Evolutionary conservation across 2,329 filamentous ascomycete species (phyloP).

Genomic region (Calonectria pseudoreteaudii): DNA sequence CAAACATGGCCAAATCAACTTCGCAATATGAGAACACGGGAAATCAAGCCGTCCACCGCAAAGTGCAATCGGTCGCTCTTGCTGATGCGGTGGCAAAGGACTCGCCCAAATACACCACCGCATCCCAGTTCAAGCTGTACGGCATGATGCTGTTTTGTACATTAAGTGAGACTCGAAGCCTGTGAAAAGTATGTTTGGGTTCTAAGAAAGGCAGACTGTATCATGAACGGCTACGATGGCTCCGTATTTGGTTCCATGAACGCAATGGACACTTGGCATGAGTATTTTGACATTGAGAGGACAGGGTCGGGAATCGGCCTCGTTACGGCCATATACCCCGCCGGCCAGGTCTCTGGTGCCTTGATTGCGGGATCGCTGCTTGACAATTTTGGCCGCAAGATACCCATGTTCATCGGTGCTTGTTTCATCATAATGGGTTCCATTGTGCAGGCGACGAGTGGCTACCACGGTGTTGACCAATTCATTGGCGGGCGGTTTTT

Average conservation of each 20-base stretch:
- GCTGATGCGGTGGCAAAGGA: constrained; percentile 14
- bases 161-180: background rate
- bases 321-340: constrained; percentile 9
- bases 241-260: constrained; percentile 39
- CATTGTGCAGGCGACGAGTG: constrained; percentile 32
- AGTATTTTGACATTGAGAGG: constrained; percentile 30
- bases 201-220: background rate
- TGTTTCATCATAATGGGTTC: constrained; percentile 38
- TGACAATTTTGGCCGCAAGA: constrained; percentile 37
- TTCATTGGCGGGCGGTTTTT: constrained; percentile 33
- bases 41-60: background rate
- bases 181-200: background rate
- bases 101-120: background rate
- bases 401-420: constrained; percentile 32
- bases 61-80: background rate
- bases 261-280: constrained; percentile 36
- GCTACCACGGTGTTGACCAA: constrained; percentile 12
- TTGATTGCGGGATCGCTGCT: constrained; percentile 23
- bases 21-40: background rate
- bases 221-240: constrained; percentile 24
- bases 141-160: constrained; percentile 4
- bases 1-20: background rate
- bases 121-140: constrained; percentile 4
- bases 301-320: constrained; percentile 23
- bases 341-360: background rate